Base-by-base conservation (phyloP, 148 eudicot genomes). In the Vaccinium vitisidaea region DNA sequence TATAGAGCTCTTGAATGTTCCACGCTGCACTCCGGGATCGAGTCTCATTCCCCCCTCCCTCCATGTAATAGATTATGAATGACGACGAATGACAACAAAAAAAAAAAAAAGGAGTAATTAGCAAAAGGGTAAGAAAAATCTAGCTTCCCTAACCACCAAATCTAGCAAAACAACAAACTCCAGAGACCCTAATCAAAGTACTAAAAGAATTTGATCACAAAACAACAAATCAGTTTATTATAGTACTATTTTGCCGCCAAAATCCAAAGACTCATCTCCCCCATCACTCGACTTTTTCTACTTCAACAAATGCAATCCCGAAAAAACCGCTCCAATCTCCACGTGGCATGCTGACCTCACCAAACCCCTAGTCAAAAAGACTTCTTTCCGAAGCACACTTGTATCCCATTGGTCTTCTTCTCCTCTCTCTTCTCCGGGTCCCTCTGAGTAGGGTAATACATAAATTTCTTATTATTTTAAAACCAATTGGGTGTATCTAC, bases 231-330 rank as follows among this genome's bases (percentile, higher is more conserved):
- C 3, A 8, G 1, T 8, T 27, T 69, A 4, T 27, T 25, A 23
- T 27, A n/a, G n/a, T n/a, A 43, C 46, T 43, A 25, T 69, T 69
- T 69, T 27, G 75, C 75, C 75, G 75, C 75, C 43, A 69, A 69
- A 69, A 11, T 69, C 36, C 18, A 13, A 1, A 14, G 39, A 27
- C 43, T 16, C 39, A 3, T 25, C 36, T 67, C 73, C 14, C 71
- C n/a, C 70, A 6, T 8, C 15, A 30, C 32, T 12, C 18, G 12
- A 10, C 18, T 27, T 32, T 71, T 32, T 32, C 75, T 69, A 69
- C 25, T 70, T 67, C 15, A 69, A 25, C 1, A 8, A 10, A 67
- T 25, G 1, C 32, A 67, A 67, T 67, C 73, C 32, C 73, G 15
- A 0, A 67, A 65, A 25, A 67, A 2, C 5, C 1, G 16, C 6